These are phyloP conservation scores for Colletotrichum sp. DNA, from an alignment of 2,329 filamentous ascomycete species.

Conservation along the genomic window DNA sequence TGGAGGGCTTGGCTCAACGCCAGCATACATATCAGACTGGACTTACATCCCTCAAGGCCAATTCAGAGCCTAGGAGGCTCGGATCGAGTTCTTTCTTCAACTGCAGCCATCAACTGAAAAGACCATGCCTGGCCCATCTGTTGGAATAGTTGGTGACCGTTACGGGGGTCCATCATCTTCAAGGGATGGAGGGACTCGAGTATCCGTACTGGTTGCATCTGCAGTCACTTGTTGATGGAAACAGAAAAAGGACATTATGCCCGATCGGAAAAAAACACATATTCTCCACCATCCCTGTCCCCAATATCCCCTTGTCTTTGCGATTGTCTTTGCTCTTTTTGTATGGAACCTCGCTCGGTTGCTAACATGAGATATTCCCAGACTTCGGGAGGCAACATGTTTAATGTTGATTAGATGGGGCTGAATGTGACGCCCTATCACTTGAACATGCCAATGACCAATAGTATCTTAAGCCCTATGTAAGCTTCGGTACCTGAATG, in stretches of 20 bases:
- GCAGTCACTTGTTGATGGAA: not conserved
- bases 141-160: not conserved
- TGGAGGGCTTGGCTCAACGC: conserved; percentile 44
- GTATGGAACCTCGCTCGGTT: not conserved
- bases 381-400: not conserved
- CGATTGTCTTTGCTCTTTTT: not conserved
- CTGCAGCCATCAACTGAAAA: not conserved
- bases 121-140: not conserved
- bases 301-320: not conserved
- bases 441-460: not conserved
- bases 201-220: not conserved
- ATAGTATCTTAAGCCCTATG: not conserved
- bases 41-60: conserved; percentile 44
- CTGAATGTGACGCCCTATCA: no score
- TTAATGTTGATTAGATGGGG: not conserved
- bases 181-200: not conserved
- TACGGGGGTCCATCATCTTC: not conserved
- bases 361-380: not conserved
- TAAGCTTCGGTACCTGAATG: not conserved
- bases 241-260: not conserved
- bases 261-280: not conserved
- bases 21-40: conserved; percentile 54
- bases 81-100: not conserved
- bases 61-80: conserved; percentile 34
- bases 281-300: not conserved